Evolutionary conservation across 179 eudicot genomes (phyloP), one percentile per base, ranked within the genome.

Genomic region (Vitellaria paradoxa): DNA sequence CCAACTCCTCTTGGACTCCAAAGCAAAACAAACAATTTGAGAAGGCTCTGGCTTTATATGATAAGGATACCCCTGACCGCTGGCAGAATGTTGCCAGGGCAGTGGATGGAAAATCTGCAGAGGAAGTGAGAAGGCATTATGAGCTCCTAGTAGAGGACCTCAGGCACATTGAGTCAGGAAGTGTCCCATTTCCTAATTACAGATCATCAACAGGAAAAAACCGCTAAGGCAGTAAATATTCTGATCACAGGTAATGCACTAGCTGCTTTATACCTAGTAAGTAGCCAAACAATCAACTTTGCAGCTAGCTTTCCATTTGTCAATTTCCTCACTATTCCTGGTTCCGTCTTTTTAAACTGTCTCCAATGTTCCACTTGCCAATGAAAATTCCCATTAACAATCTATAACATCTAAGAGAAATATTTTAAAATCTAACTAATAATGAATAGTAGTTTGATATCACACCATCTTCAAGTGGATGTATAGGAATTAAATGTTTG

Each of bases 11-110:
- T 24, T 91, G 93, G 96, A 89, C 91, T 3, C 24, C 86, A 2
- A 85, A 87, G 82, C 89, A 91, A 64, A 91, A 91, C 86, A 89
- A 91, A 73, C 81, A 78, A n/a, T 91, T 89, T 13, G 91, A 89
- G 65, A 82, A 89, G 78, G 95, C 95, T 8, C 78, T 91, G 64
- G 95, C 95, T 5, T 62, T 79, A 6, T 87, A 85, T 47, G 95
- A 91, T 75, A 85, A 73, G 79, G 95, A 91, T 57, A 88, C 93
- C 55, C 90, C 95, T n/a, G 91, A 89, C 40, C 86, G 91, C 12
- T 91, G 94, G 94, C 80, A 79, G 78, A 91, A 87, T 60, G 79
- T 89, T 52, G 91, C 95, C 68, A 85, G 72, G 73, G 88, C 86
- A 7, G 95, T 88, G 30, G 90, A 85, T 62, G 90, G 89, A 2